Evolutionary conservation across 2,329 filamentous ascomycete species (phyloP).

Genomic region (Didymellaceae sp.): DNA sequence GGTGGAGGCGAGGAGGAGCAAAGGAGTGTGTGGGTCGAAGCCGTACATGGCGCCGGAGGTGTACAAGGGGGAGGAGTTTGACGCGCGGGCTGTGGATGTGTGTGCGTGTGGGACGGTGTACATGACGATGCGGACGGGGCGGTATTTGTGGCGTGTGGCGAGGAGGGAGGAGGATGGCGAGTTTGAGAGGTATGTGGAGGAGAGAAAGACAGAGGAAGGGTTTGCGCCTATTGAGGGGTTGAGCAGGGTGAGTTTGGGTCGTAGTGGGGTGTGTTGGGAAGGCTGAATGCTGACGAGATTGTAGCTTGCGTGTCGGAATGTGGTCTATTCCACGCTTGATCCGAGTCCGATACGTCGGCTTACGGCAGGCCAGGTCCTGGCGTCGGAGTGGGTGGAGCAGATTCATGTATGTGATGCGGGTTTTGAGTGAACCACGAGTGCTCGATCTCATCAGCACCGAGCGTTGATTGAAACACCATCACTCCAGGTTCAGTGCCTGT

Average conservation of each 20-base stretch:
- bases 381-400: constrained; percentile 97
- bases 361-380: constrained; percentile 93
- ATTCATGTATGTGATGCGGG: constrained; percentile 96
- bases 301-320: constrained; percentile 82
- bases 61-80: constrained; percentile 92
- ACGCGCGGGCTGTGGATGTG: constrained; percentile 94
- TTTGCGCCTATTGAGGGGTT: no score
- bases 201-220: no score
- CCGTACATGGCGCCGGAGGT: constrained; percentile 98
- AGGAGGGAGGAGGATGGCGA: constrained; percentile 97
- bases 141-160: constrained; percentile 93
- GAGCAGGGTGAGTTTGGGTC: no score
- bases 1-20: constrained; percentile 96
- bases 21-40: constrained; percentile 91
- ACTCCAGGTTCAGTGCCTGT: no score
- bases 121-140: constrained; percentile 97
- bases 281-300: constrained; percentile 67
- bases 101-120: constrained; percentile 99
- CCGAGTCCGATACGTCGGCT: constrained; percentile 91
- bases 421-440: constrained; percentile 92
- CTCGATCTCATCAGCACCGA: no score
- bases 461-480: no score
- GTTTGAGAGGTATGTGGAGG: constrained; percentile 92
- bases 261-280: constrained; percentile 78
- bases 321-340: constrained; percentile 97